Percentiles rank a stretch among this genome's conserved stretches.
phyloP scores from a whole-genome alignment of 129 eudicot species.

The Solidago caesia region DNA sequence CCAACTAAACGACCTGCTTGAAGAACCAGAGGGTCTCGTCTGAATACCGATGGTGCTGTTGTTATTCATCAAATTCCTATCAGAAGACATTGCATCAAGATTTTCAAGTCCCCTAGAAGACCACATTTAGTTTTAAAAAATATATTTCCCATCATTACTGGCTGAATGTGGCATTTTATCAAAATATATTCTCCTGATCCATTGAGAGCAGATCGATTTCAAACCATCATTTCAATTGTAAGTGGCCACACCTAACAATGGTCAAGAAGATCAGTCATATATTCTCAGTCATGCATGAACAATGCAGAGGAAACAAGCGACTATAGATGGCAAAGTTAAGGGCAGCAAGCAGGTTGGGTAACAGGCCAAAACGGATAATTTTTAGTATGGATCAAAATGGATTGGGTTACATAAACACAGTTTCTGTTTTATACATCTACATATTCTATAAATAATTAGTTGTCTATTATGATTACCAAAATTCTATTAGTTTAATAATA shows the following conservation, averaged over 20 bases:
- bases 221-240: conserved; percentile 25
- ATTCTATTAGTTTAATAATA: neutral
- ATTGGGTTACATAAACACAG: neutral
- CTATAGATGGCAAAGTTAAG: neutral
- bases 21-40: conserved; percentile 42
- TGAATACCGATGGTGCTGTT: conserved; percentile 36
- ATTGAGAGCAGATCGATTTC: conserved; percentile 17
- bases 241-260: conserved; percentile 29
- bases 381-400: neutral
- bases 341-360: neutral
- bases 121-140: conserved; percentile 35
- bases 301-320: neutral
- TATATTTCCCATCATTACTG: conserved; percentile 32
- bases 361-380: neutral
- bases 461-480: neutral
- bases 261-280: conserved; percentile 25
- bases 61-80: conserved; percentile 46
- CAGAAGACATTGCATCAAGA: conserved; percentile 52
- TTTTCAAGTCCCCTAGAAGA: conserved; percentile 37
- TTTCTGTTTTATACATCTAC: neutral
- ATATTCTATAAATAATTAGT: neutral
- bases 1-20: conserved; percentile 53
- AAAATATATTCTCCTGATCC: conserved; percentile 31
- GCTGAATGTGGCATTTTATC: conserved; percentile 42
- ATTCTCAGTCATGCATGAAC: neutral